Conservation (phyloP, 202 grass and related monocot genomes). For the Eragrostis tef region DNA sequence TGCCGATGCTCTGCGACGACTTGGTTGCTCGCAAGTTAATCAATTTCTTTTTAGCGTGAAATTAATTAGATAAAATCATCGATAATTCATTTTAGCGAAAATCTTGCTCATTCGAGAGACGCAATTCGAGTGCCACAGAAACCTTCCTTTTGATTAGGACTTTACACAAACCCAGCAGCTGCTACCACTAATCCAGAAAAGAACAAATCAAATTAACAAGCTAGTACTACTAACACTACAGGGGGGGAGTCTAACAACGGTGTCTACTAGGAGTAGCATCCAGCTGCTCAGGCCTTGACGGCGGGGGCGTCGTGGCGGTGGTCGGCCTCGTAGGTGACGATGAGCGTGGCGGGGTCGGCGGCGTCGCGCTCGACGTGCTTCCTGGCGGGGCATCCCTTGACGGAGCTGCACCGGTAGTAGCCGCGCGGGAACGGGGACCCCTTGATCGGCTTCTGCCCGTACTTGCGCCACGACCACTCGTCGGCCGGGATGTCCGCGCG, state of each 20-base stretch:
- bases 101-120: too few species aligned
- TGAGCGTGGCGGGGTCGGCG: slow-evolving; percentile 70
- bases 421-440: slow-evolving; percentile 83
- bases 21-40: too few species aligned
- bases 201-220: slow-evolving; percentile 22
- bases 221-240: not conserved
- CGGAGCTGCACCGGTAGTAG: slow-evolving; percentile 84
- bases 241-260: not conserved
- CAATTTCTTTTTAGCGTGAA: too few species aligned
- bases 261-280: too few species aligned
- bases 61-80: too few species aligned
- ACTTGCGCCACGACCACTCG: slow-evolving; percentile 88
- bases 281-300: not conserved
- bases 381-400: slow-evolving; percentile 73
- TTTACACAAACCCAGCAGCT: not conserved
- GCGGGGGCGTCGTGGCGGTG: slow-evolving; percentile 56
- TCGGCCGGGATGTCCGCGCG: slow-evolving; percentile 67
- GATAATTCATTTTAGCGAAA: too few species aligned
- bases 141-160: not conserved
- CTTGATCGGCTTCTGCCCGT: slow-evolving; percentile 98
- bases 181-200: not conserved
- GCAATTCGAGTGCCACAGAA: too few species aligned
- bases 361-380: slow-evolving; percentile 92
- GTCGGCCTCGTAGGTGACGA: slow-evolving; percentile 86
- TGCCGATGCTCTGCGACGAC: not conserved